Conservation (phyloP, 2,329 filamentous ascomycete species). For the Endocalyx cinctus region DNA sequence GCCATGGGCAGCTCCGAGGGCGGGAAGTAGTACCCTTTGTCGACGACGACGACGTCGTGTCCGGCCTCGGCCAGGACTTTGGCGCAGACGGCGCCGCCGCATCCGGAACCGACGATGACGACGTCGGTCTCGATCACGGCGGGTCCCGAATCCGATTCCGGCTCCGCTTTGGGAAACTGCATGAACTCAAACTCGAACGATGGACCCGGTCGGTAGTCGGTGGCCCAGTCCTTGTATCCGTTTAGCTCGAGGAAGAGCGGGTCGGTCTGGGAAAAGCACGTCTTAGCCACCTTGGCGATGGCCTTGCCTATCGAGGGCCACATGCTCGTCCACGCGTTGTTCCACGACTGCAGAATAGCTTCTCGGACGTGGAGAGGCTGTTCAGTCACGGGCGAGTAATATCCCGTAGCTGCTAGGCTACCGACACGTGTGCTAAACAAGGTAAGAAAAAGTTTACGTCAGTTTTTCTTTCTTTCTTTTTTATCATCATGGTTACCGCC, state of each 20-base stretch:
- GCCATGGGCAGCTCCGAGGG: slow-evolving; percentile 62
- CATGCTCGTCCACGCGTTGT: slow-evolving; percentile 48
- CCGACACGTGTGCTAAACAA: slow-evolving; percentile 62
- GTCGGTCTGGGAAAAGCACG: slow-evolving; percentile 51
- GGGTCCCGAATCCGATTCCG: slow-evolving; percentile 29
- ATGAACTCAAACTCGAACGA: slow-evolving; percentile 57
- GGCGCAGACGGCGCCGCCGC: slow-evolving; percentile 64
- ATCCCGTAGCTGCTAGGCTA: slow-evolving; percentile 63
- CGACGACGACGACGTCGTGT: slow-evolving; percentile 58
- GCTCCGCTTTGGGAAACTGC: slow-evolving; percentile 40
- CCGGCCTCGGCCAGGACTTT: slow-evolving; percentile 57
- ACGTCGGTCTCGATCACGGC: slow-evolving; percentile 71
- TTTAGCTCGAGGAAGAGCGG: slow-evolving; percentile 50
- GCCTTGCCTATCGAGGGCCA: slow-evolving; percentile 53
- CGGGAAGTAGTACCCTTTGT: slow-evolving; percentile 64
- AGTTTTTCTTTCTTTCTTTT: no score
- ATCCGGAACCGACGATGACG: slow-evolving; percentile 67
- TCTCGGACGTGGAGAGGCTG: slow-evolving; percentile 59
- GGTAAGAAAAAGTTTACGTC: no score
- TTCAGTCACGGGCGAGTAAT: slow-evolving; percentile 55
- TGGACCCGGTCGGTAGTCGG: slow-evolving; percentile 44
- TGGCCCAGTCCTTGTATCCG: slow-evolving; percentile 53
- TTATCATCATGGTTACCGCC: no score
- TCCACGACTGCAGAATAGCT: slow-evolving; percentile 59
- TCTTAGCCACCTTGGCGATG: slow-evolving; percentile 49